Evolutionary conservation across 306 rosid genomes (phyloP), one percentile per base, ranked within the genome.

Genomic region (Gillenia trifoliata): DNA sequence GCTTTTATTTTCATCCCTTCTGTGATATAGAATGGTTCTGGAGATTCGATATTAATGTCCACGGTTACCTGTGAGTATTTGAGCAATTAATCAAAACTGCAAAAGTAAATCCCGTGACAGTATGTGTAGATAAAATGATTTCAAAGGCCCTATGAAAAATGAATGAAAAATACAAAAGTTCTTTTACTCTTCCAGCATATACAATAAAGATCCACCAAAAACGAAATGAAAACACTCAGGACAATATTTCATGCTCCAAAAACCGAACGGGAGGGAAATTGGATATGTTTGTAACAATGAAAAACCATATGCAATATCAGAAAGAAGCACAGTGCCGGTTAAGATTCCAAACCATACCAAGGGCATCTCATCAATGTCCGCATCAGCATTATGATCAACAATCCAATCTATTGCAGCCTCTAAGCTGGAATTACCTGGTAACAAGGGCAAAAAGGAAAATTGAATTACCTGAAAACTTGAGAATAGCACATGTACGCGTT

Each of bases 381-480:
- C 73, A 78, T 90, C 98, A 69, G 83, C 89, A 75, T 85, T 92
- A 69, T 93, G 98, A 71, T 87, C 88, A 71, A 90, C 0, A 3
- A 89, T 85, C 98, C 98, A 93, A 69, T 80, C 76, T 78, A 93
- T 72, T 50, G 95, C 88, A 43, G 79, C 91, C 77, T 77, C 95
- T 77, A 83, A 26, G 86, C 78, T 80, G 55, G 66, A 71, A 80
- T 90, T 93, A 1, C 91, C 98, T 93, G 77, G 68, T 78, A 52
- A 76, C 70, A 52, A 16, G 47, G 75, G 71, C 65, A 64, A 59
- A 66, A 75, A 36, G 25, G 41, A 38, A 38, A 38, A 38, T 38
- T 59, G 11, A 34, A 54, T 34, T 54, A 28, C 29, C 50, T 22
- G 55, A 34, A 55, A 15, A 36, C 22, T 31, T 33, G 64, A 71